These are phyloP conservation scores for Puccinia novopanici DNA, from an alignment of 1,284 basidiomycete species.

Conservation along the genomic window DNA sequence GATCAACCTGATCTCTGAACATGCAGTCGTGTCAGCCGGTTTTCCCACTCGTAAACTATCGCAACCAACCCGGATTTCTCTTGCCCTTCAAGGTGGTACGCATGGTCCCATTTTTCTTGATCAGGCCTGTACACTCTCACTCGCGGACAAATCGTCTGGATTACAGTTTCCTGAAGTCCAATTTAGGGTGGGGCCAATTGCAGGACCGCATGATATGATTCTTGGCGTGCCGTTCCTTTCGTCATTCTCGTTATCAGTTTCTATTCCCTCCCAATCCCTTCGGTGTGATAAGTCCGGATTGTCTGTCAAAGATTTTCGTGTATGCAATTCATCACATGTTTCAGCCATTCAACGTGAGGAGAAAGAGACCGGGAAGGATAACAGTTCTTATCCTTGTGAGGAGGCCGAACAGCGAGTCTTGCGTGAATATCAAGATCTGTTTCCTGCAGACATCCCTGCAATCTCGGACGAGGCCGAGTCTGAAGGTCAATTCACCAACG, in stretches of 20 bases:
- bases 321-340: no score
- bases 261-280: neutral
- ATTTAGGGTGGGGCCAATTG: neutral
- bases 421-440: neutral
- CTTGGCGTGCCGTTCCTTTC: constrained; percentile 2
- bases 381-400: no score
- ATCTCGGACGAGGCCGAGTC: neutral
- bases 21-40: neutral
- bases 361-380: no score
- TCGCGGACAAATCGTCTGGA: neutral
- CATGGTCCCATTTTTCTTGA: no score
- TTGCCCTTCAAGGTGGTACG: neutral
- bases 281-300: neutral
- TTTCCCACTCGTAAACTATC: neutral
- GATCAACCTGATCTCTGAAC: constrained; percentile 1
- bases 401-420: neutral
- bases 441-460: neutral
- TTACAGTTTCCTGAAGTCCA: neutral
- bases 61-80: neutral
- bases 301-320: neutral
- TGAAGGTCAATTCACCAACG: neutral
- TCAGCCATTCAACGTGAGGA: no score
- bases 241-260: neutral
- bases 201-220: neutral
- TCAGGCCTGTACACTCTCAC: no score